Evolutionary conservation across 441 rosid species (phyloP).

Genomic region (Manihot esculenta): DNA sequence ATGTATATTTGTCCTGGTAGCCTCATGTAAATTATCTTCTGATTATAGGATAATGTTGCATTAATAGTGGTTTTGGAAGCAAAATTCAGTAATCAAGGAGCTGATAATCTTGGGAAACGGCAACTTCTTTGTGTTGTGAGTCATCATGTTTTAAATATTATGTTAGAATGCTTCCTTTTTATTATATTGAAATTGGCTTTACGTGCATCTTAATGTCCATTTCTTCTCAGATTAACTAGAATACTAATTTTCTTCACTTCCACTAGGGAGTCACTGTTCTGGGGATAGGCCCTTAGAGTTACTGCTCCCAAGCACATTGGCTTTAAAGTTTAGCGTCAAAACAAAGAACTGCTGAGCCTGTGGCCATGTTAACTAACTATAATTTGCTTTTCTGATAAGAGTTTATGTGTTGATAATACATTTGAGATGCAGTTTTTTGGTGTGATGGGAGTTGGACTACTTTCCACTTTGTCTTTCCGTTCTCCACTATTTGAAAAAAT

Average conservation of each 20-base stretch:
- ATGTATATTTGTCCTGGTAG: not conserved
- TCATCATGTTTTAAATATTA: conserved; percentile 16
- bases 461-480: not conserved
- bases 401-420: not conserved
- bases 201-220: not conserved
- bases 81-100: conserved; percentile 83
- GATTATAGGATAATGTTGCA: conserved; percentile 86
- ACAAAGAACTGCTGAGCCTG: not conserved
- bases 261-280: not conserved
- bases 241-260: not conserved
- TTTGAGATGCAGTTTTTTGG: not conserved
- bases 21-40: conserved; percentile 26
- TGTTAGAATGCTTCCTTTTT: not conserved
- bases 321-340: no score
- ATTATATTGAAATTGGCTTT: not conserved
- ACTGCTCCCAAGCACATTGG: not conserved
- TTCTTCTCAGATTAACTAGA: not conserved
- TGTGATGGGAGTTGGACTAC: not conserved
- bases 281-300: not conserved
- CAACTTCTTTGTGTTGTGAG: conserved; percentile 98
- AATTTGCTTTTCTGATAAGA: not conserved
- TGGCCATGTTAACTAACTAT: not conserved
- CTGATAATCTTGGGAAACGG: conserved; percentile 84
- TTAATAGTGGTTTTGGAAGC: conserved; percentile 95
- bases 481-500: not conserved